These are phyloP conservation scores for Talaromyces sp. DNA, from an alignment of 2,329 filamentous ascomycete species.

Conservation along the genomic window DNA sequence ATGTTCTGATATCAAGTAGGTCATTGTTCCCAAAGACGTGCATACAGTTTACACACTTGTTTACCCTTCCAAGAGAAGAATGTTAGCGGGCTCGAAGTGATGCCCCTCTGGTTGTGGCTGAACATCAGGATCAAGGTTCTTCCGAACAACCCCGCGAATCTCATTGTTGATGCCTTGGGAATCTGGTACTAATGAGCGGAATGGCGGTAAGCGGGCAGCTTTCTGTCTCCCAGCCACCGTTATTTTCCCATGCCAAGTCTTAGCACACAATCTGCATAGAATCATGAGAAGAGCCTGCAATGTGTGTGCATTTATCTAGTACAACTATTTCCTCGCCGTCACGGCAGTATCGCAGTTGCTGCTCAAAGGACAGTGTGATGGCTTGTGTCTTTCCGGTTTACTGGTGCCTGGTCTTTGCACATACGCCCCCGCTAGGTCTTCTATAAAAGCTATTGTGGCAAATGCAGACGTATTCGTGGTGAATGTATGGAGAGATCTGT, in stretches of 20 bases:
- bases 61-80: too few relatives aligned
- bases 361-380: not conserved
- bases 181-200: slow-evolving; percentile 25
- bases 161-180: slow-evolving; percentile 18
- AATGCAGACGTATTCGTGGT: not conserved
- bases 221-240: slow-evolving; percentile 3
- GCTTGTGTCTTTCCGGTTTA: not conserved
- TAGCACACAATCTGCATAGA: not conserved
- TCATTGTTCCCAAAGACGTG: too few relatives aligned
- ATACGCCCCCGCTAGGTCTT: not conserved
- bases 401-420: not conserved
- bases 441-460: not conserved
- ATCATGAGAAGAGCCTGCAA: not conserved
- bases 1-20: too few relatives aligned
- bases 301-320: not conserved
- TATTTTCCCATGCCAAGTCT: not conserved
- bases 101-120: slow-evolving; percentile 17
- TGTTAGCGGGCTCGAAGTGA: not conserved
- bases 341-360: not conserved
- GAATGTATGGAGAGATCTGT: not conserved
- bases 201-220: slow-evolving; percentile 13
- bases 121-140: slow-evolving; percentile 1
- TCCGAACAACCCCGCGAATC: slow-evolving; percentile 19
- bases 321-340: not conserved
- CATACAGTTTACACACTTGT: too few relatives aligned